Conservation (phyloP, 2,329 filamentous ascomycete genomes). For the Sporothrix phasma region DNA sequence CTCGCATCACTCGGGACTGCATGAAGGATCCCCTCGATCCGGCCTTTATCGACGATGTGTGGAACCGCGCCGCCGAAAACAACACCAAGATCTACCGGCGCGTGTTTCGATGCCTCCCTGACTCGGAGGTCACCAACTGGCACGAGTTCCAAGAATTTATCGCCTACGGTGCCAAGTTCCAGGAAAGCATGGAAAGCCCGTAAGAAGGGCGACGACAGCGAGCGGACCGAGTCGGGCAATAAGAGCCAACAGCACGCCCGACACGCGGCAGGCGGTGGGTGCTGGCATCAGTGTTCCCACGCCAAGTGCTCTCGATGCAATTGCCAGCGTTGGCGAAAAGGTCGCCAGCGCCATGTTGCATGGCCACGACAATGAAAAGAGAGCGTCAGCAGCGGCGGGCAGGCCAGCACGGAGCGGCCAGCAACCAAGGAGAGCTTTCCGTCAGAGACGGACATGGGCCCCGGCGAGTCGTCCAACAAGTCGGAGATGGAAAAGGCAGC, state of each 20-base stretch:
- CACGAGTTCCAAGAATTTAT: slow-evolving; percentile 80
- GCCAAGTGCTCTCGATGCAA: slow-evolving; percentile 26
- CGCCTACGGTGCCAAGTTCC: slow-evolving; percentile 68
- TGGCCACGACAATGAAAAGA: slow-evolving; percentile 9
- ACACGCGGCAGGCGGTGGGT: slow-evolving; percentile 19
- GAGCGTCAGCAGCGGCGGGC: background rate
- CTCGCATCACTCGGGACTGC: slow-evolving; percentile 75
- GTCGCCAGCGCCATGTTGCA: slow-evolving; percentile 19
- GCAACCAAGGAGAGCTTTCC: slow-evolving; percentile 21
- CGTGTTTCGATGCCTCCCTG: slow-evolving; percentile 94
- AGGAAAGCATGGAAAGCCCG: slow-evolving; percentile 50
- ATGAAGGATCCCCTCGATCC: slow-evolving; percentile 85
- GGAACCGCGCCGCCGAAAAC: slow-evolving; percentile 80
- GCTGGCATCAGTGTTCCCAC: slow-evolving; percentile 36
- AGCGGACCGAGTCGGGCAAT: slow-evolving; percentile 21
- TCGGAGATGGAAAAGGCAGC: slow-evolving; percentile 25
- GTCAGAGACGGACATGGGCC: slow-evolving; percentile 22
- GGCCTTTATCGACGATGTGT: slow-evolving; percentile 76
- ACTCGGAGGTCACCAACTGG: slow-evolving; percentile 90
- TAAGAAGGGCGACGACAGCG: slow-evolving; percentile 43
- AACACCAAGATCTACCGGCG: slow-evolving; percentile 91
- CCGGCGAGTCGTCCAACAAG: slow-evolving; percentile 15
- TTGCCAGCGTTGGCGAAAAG: slow-evolving; percentile 31
- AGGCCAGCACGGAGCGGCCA: background rate
- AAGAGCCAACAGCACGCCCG: slow-evolving; percentile 19